Evolutionary conservation across 176 grass and related monocot species (phyloP), one percentile per base, ranked within the genome.

Genomic region (Thinopyrum elongatum): DNA sequence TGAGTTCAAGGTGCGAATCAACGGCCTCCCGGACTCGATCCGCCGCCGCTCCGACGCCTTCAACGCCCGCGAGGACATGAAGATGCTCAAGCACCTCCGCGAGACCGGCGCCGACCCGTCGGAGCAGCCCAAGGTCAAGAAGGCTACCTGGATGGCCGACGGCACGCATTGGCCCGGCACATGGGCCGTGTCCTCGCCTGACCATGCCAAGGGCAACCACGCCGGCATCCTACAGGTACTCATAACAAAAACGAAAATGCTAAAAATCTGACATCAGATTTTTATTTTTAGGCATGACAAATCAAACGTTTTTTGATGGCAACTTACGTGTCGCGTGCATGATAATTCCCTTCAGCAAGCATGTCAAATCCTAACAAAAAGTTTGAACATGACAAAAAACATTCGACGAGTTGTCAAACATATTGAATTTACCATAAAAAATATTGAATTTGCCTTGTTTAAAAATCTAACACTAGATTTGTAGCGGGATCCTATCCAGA

Each of bases 121-220:
- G 0, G 93, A 98, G 53, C 91, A 90, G 34, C 92, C 94, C 10
- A 98, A 98, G 84, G 88, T 98, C 8, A 87, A 89, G 34, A 98
- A 98, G 79, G 97, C 97, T 3, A 98, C 97, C 22, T 98, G 97
- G 97, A 98, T 98, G 97, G 97, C 97, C 5, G 97, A 98, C 67
- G 97, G 97, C 10, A 94, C 93, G 15, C 97, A 98, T 70, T 98
- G 97, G 97, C 97, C 94, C 0, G 97, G 97, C 19, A 90, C 90
- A 1, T 98, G 94, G 97, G 79, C 92, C 2, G 64, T 17, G 1
- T 41, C 94, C 2, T 58, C 88, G 0, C 84, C 94, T 19, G 97
- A 99, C 57, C 97, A 99, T 65, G 74, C 55, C 4, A 95, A 88
- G 82, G 97, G 97, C 0, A 95, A 99, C 84, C 97, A 99, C 69